Evolutionary conservation across 768 basidiomycete genomes (phyloP).

Genomic region (Naganishia randhawae): DNA sequence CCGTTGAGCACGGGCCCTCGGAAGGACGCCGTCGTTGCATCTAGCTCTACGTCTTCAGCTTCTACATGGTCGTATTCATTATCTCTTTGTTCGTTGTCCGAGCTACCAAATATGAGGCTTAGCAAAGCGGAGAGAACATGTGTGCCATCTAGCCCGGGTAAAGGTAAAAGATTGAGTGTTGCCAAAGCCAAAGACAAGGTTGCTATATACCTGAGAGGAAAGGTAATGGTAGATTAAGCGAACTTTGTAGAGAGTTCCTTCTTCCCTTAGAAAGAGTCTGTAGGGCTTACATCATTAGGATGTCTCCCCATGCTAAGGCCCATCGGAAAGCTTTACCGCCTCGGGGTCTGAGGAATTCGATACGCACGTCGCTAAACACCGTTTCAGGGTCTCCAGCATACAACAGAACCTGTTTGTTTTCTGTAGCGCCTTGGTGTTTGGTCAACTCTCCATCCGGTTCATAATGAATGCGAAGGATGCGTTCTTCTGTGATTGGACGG

Average conservation of each 20-base stretch:
- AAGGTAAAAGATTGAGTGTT: constrained; percentile 24
- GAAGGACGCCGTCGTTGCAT: background rate
- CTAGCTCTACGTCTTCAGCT: background rate
- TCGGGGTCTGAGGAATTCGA: background rate
- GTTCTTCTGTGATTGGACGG: constrained; percentile 5
- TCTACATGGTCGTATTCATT: background rate
- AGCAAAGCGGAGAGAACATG: constrained; percentile 26
- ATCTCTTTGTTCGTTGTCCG: background rate
- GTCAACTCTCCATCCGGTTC: background rate
- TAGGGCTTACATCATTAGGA: constrained; percentile 22
- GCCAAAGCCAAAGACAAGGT: constrained; percentile 26
- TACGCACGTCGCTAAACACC: background rate
- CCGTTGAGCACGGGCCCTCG: background rate
- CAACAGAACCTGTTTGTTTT: constrained; percentile 2
- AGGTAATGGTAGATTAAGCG: too few relatives aligned
- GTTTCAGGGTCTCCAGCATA: constrained; percentile 20
- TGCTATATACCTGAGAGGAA: constrained; percentile 15
- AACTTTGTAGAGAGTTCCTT: background rate
- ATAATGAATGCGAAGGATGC: constrained; percentile 25
- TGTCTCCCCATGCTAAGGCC: constrained; percentile 1
- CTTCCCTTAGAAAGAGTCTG: background rate
- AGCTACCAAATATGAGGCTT: background rate
- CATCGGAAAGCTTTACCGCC: background rate
- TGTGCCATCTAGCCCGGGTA: constrained; percentile 25
- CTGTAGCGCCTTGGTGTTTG: background rate